A percentile compares a stretch with the other conserved stretches of the same genome.
phyloP scores from a whole-genome alignment of 495 filamentous ascomycete genomes.

The Penicillium diatomitis region DNA sequence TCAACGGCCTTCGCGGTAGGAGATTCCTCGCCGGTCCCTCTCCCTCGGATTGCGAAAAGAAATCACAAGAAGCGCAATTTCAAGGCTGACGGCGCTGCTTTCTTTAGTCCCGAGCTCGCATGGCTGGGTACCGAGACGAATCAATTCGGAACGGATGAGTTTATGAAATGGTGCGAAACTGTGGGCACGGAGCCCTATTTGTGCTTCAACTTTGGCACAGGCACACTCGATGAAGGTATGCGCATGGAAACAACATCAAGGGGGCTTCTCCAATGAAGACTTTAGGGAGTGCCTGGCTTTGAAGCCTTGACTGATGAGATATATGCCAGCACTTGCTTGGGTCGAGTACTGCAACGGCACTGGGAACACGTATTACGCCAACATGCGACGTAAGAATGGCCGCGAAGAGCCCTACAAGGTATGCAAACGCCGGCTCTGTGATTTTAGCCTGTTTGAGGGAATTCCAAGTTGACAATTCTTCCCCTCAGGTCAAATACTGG shows the following conservation, averaged over 20 bases:
- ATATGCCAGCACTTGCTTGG: constrained; percentile 52
- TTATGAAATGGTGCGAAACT: constrained; percentile 66
- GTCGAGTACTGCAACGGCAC: constrained; percentile 73
- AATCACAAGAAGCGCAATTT: too few relatives aligned
- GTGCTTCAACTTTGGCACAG: constrained; percentile 66
- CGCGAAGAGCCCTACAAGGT: constrained; percentile 64
- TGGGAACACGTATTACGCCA: constrained; percentile 68
- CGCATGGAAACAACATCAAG: neutral
- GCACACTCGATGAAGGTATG: constrained; percentile 60
- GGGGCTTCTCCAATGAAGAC: too few relatives aligned
- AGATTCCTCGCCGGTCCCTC: neutral
- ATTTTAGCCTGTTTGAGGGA: too few relatives aligned
- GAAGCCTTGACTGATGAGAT: neutral
- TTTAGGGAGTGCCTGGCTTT: too few relatives aligned
- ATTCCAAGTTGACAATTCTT: too few relatives aligned
- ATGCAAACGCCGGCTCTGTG: neutral
- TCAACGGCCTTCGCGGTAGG: constrained; percentile 46
- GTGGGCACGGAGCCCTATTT: constrained; percentile 66
- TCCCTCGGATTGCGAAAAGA: neutral
- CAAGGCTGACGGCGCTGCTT: neutral
- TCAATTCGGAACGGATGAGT: constrained; percentile 75
- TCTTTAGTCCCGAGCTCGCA: constrained; percentile 55
- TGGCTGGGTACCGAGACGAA: constrained; percentile 70
- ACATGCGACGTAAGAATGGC: constrained; percentile 63
- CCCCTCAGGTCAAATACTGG: constrained; percentile 50